Percentiles rank a stretch among this genome's conserved stretches.
Evolutionary conservation across 306 rosid species (phyloP).

Genomic region (Rosa multiflora): DNA sequence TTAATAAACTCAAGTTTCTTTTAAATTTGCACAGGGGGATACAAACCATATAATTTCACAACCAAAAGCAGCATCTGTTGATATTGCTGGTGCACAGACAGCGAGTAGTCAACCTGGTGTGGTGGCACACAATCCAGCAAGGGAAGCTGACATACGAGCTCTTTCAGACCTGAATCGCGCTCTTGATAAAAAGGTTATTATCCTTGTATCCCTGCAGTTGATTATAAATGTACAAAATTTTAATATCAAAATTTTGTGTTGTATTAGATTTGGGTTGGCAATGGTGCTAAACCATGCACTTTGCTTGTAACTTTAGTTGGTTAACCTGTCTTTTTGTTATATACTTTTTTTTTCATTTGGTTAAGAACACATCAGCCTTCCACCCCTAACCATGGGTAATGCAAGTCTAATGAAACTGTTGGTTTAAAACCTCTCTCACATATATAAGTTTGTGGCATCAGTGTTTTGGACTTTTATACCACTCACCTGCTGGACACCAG

Average conservation of each 20-base stretch:
- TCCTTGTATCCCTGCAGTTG: not conserved
- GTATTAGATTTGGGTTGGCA: not conserved
- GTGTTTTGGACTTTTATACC: slow-evolving; percentile 1
- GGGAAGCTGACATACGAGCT: slow-evolving; percentile 70
- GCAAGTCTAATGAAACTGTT: not conserved
- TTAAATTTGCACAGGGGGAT: slow-evolving; percentile 34
- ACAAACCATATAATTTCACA: slow-evolving; percentile 30
- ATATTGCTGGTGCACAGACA: slow-evolving; percentile 37
- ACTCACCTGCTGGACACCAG: not conserved
- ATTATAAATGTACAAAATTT: not conserved
- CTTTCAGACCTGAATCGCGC: slow-evolving; percentile 56
- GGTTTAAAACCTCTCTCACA: not conserved
- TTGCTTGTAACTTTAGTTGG: not conserved
- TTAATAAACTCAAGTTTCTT: slow-evolving; percentile 12
- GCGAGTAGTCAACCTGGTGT: slow-evolving; percentile 38
- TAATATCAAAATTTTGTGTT: not conserved
- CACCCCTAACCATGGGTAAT: not conserved
- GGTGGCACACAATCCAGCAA: slow-evolving; percentile 52
- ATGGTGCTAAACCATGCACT: not conserved
- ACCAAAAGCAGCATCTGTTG: slow-evolving; percentile 36
- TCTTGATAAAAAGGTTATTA: slow-evolving; percentile 67
- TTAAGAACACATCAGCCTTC: not conserved
- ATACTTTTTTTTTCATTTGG: not conserved
- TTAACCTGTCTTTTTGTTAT: not conserved
- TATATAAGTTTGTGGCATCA: not conserved